phyloP scores from a whole-genome alignment of 2,329 filamentous ascomycete species.

The Ascocoryne sarcoides region DNA sequence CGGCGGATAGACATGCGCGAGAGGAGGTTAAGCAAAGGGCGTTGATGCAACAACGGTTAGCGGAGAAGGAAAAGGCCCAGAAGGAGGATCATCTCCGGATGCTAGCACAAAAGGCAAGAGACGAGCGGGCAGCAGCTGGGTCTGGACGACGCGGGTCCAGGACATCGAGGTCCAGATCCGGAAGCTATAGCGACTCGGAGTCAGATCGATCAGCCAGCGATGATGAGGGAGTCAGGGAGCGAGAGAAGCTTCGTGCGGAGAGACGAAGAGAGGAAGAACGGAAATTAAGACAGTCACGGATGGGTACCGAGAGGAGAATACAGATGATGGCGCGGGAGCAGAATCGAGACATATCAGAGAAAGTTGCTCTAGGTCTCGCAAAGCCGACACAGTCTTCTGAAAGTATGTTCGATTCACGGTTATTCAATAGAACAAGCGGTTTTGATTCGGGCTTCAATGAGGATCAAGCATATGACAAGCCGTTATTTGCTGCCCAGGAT shows the following conservation, averaged over 20 bases:
- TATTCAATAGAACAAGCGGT: constrained; percentile 91
- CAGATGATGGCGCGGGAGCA: constrained; percentile 93
- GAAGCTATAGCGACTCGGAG: constrained; percentile 45
- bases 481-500: constrained; percentile 90
- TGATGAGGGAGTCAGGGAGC: constrained; percentile 64
- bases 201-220: constrained; percentile 33
- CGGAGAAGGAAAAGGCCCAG: constrained; percentile 90
- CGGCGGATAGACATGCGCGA: constrained; percentile 86
- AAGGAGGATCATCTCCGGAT: constrained; percentile 88
- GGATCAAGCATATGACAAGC: constrained; percentile 95
- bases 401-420: constrained; percentile 90
- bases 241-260: constrained; percentile 70
- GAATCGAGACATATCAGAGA: constrained; percentile 93
- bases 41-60: constrained; percentile 89
- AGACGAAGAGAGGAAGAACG: constrained; percentile 75
- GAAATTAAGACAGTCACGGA: constrained; percentile 84
- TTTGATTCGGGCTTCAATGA: constrained; percentile 94
- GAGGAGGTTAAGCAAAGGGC: constrained; percentile 91
- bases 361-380: constrained; percentile 86
- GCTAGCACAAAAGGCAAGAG: constrained; percentile 83
- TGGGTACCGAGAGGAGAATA: constrained; percentile 86
- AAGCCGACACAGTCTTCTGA: constrained; percentile 90
- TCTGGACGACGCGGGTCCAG: constrained; percentile 36
- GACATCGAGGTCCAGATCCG: constrained; percentile 32
- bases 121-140: constrained; percentile 56